Evolutionary conservation across 805 yeast species (phyloP).

Genomic region (Suhomyces sp.): DNA sequence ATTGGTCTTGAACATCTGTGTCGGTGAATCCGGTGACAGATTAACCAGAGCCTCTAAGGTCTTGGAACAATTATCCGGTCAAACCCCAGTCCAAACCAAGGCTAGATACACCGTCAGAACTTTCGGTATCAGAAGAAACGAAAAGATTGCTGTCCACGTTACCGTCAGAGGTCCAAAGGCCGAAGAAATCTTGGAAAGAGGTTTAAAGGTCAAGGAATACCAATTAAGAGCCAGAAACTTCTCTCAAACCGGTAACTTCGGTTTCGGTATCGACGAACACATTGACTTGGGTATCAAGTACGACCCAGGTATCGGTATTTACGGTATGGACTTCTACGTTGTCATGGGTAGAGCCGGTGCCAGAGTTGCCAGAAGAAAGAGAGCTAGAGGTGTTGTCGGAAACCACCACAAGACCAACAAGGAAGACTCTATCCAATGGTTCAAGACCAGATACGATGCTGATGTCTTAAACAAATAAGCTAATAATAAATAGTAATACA

Average conservation of each 20-base stretch:
- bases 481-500: slow-evolving; percentile 8
- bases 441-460: slow-evolving; percentile 99
- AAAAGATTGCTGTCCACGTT: slow-evolving; percentile 98
- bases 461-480: slow-evolving; percentile 82
- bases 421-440: slow-evolving; percentile 96
- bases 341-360: slow-evolving; percentile 99
- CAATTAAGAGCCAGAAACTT: slow-evolving; percentile 93
- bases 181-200: slow-evolving; percentile 99
- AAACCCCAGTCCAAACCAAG: slow-evolving; percentile 99
- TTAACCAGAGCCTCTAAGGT: slow-evolving; percentile 99
- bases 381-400: slow-evolving; percentile 85
- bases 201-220: slow-evolving; percentile 99
- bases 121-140: slow-evolving; percentile 99
- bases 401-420: slow-evolving; percentile 86
- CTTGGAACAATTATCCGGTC: slow-evolving; percentile 99
- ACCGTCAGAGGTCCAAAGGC: slow-evolving; percentile 99
- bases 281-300: slow-evolving; percentile 99
- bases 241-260: slow-evolving; percentile 99
- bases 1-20: slow-evolving; percentile 99
- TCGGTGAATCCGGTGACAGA: slow-evolving; percentile 99
- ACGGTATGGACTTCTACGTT: slow-evolving; percentile 99
- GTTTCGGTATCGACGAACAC: slow-evolving; percentile 99
- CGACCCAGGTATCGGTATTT: slow-evolving; percentile 99
- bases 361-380: slow-evolving; percentile 98
- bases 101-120: slow-evolving; percentile 99